Base-by-base conservation (phyloP, 495 filamentous ascomycete genomes). In the Penicillium flavigenum region DNA sequence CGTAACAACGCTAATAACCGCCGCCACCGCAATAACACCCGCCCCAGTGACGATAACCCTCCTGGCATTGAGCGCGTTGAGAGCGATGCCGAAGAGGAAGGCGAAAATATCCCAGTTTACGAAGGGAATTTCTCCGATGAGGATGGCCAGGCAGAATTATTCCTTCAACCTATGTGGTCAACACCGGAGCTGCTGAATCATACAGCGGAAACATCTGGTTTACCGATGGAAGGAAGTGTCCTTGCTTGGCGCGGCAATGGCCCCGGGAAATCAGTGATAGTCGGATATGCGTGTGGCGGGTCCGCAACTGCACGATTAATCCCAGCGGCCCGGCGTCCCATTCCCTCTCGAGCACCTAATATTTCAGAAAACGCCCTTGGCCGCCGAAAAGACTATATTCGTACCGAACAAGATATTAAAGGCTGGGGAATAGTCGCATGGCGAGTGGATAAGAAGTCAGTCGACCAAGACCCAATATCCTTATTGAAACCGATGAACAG, bases 261-360 rank as follows among this genome's bases (percentile, higher is more conserved):
- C 42, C 0, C 42, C 42, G 42, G 42, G 5, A 45, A 45, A 26
- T 45, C 20, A 45, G 17, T 45, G 42, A 45, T 45, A 45, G 42
- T 45, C 42, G 42, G 42, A 45, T 45, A 45, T 45, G 20, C 20
- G 20, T 45, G 20, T 45, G 20, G 20, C 17, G 20, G 42, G 42
- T 45, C 1, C 42, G 42, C 14, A 20, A 45, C 42, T 45, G 20
- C 17, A 14, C 42, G 42, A 45, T 45, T 45, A 24, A 45, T 45
- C 42, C 42, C 9, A 45, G 42, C 42, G 20, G 42, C 42, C 42
- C 20, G 42, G 42, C 42, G 42, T 45, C 9, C 0, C 11, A 45
- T 45, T 45, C 42, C 42, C 42, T 26, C 42, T 45, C 42, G 42
- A 45, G 42, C 42, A 45, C 42, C 42, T 26, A 45, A 45, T 14